Base-by-base conservation (phyloP, 768 basidiomycete genomes). In the Mycena pura region DNA sequence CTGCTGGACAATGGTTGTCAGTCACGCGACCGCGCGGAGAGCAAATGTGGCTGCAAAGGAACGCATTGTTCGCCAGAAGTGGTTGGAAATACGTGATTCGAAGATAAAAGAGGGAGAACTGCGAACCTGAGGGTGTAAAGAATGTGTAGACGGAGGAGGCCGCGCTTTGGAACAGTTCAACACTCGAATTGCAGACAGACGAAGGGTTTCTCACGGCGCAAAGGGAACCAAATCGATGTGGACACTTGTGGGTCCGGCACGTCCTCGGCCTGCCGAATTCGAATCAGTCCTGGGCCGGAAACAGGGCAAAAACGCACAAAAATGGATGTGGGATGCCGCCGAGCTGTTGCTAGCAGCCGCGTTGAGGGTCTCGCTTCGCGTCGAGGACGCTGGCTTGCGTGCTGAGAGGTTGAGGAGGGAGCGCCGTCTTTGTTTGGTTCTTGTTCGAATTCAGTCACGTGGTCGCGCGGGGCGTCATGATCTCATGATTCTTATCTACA, bases 131-230 rank as follows among this genome's bases (percentile, higher is more conserved):
- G 66, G 65, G 73, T 68, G 76, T 77, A 88, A 86, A 64, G 87
- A 89, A 70, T 74, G 85, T 83, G 73, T 74, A 72, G 68, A 80
- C 85, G 86, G 86, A 88, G 86, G 86, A 86, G 85, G 87, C 87
- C 87, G 86, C 80, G 79, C 86, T 86, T 86, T 75, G 70, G 68
- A 51, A 68, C 45, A 45, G 51, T 65, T 60, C 57, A 69, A 65
- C 52, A 62, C 41, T 31, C 43, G 54, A 13, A 46, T 7, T 27
- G 17, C 46, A 67, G 57, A 72, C 66, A 70, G 69, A 70, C 65
- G 64, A 68, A 70, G 68, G 68, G 74, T n/a, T 81, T 80, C 75
- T 76, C 75, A 80, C 79, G 72, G 63, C 53, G 59, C 66, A 70
- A 76, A 74, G 73, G 74, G 66, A 78, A 76, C 75, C 74, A 74